phyloP scores from a whole-genome alignment of 2,329 filamentous ascomycete species.

The Dothistroma septosporum region DNA sequence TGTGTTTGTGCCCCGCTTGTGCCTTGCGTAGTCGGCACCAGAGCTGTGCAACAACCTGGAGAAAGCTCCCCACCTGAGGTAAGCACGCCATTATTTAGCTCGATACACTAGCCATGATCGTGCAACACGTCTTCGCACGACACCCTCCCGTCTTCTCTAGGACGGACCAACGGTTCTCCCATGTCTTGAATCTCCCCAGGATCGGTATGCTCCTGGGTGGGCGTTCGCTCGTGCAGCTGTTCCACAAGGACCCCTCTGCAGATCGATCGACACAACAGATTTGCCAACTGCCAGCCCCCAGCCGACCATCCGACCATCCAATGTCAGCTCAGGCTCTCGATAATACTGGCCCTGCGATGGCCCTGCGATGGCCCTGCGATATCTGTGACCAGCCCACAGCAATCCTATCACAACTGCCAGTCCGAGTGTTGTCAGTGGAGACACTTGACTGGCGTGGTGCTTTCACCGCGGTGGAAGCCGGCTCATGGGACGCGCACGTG shows the following conservation, averaged over 20 bases:
- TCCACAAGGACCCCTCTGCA: not conserved
- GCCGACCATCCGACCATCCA: not conserved
- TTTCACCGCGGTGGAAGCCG: too few species aligned
- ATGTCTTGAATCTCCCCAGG: not conserved
- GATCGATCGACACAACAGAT: not conserved
- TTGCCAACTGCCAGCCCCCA: not conserved
- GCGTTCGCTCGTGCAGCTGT: slow-evolving; percentile 1
- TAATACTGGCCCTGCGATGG: not conserved
- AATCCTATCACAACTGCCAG: not conserved
- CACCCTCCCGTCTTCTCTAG: not conserved
- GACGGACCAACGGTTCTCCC: slow-evolving; percentile 1
- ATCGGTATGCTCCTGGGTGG: not conserved
- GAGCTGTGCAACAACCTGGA: not conserved
- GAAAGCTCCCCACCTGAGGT: not conserved
- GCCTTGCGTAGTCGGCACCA: not conserved
- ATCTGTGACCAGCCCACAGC: not conserved
- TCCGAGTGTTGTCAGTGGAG: not conserved
- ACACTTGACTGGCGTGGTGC: not conserved
- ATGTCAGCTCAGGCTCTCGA: not conserved
- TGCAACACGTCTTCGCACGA: not conserved
- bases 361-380: too few species aligned
- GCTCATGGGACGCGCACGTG: too few species aligned
- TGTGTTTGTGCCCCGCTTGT: slow-evolving; percentile 2
- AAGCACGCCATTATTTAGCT: slow-evolving; percentile 8
- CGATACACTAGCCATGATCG: not conserved